These are phyloP conservation scores for Beauveria asiatica DNA, from an alignment of 2,329 filamentous ascomycete genomes.

Conservation along the genomic window DNA sequence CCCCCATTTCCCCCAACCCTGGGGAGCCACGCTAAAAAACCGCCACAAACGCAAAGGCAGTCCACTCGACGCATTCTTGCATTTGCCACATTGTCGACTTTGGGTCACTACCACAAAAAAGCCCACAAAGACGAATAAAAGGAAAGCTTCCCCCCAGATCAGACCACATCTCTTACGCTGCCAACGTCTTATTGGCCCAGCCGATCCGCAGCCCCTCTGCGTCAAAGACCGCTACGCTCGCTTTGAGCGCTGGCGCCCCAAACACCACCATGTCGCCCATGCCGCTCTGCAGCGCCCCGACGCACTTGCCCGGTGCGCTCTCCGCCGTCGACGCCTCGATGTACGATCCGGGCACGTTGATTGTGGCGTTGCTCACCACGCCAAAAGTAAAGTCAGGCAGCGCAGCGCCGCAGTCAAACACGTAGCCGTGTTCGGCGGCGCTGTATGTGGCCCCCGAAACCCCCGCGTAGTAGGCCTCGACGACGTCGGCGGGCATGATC, in stretches of 20 bases:
- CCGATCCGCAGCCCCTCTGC: not conserved
- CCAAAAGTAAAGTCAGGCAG: conserved; percentile 35
- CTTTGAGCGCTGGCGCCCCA: conserved; percentile 7
- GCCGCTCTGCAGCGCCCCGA: conserved; percentile 5
- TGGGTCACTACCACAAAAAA: no score
- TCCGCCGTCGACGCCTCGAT: not conserved
- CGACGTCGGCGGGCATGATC: conserved; percentile 45
- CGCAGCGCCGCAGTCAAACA: conserved; percentile 35
- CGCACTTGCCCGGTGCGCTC: not conserved
- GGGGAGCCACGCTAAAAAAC: not conserved
- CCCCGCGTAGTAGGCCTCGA: conserved; percentile 36
- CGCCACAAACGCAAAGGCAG: no score
- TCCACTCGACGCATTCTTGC: no score
- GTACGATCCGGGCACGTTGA: conserved; percentile 3
- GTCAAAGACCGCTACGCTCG: conserved; percentile 6
- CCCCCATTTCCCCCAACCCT: not conserved
- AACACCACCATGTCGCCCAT: not conserved
- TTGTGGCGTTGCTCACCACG: conserved; percentile 34
- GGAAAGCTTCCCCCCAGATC: no score
- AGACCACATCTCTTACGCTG: not conserved
- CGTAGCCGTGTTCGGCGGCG: conserved; percentile 19
- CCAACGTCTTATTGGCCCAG: conserved; percentile 11
- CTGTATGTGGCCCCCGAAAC: not conserved
- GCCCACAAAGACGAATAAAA: no score
- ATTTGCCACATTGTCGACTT: no score